Percentiles rank a stretch among this genome's conserved stretches.
These are phyloP conservation scores for Populus nigra DNA, from an alignment of 345 rosid species.

Conservation along the genomic window DNA sequence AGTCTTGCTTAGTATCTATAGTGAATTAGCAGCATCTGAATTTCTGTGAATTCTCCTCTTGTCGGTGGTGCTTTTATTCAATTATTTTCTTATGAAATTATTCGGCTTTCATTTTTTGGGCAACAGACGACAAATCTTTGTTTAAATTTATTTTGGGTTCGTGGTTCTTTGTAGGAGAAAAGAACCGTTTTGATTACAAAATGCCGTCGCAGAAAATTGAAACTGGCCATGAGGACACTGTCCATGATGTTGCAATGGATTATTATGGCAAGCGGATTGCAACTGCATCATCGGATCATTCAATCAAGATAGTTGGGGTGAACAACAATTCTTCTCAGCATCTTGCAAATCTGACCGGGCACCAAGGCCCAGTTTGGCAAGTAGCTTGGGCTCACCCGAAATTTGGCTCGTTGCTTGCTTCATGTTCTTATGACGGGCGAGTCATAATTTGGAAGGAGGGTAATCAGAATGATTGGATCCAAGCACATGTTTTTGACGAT, in stretches of 20 bases:
- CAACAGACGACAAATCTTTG: neutral
- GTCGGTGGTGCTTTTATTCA: neutral
- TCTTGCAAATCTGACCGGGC: constrained; percentile 14
- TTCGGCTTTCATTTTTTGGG: neutral
- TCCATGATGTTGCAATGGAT: constrained; percentile 38
- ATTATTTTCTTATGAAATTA: neutral
- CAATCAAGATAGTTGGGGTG: constrained; percentile 28
- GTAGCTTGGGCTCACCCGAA: constrained; percentile 18
- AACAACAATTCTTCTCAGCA: constrained; percentile 29
- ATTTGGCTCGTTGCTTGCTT: constrained; percentile 16
- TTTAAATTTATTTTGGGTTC: neutral
- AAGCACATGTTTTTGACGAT: constrained; percentile 10
- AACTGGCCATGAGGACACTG: constrained; percentile 32
- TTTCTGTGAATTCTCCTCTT: neutral
- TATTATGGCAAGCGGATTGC: constrained; percentile 36
- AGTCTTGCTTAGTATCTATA: neutral
- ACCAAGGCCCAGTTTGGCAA: constrained; percentile 21
- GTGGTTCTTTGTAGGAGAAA: neutral
- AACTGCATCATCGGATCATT: constrained; percentile 29
- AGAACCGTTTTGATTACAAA: neutral
- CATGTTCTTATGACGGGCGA: constrained; percentile 16
- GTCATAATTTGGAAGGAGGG: constrained; percentile 17
- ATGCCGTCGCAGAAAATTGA: constrained; percentile 36
- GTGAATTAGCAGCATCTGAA: neutral
- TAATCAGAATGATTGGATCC: constrained; percentile 16